Evolutionary conservation across 257 asterid genomes (phyloP), one percentile per base, ranked within the genome.

Genomic region (Przewalskia tangutica): DNA sequence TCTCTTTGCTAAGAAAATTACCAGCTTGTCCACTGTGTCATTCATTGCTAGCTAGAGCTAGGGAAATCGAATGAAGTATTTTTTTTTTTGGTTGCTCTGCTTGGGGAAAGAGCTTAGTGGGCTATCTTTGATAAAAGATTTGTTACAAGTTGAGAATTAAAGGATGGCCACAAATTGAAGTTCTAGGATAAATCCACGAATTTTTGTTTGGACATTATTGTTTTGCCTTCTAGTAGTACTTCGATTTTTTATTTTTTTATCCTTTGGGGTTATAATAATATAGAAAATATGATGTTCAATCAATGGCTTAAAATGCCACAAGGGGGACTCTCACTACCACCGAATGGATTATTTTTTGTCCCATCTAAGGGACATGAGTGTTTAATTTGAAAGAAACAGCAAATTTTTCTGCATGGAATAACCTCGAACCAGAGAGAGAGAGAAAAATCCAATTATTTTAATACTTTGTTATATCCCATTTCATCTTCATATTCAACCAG

Each of bases 21-120:
- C 98, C 1, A 95, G 84, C 78, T 94, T 95, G 89, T 95, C 99
- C 5, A 91, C 95, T 80, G 82, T 86, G 88, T 95, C 98, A 59
- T 88, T 88, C 99, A 93, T 94, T 56, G 73, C 82, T 60, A 55
- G 76, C 40, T 53, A 36, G 62, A 38, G 46, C 6, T 27, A 14
- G 18, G 60, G 2, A 27, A 4, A 73, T 66, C 14, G 14, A 20
- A 13, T 20, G 60, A 73, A 48, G 0, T 27, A 27, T 20, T 20
- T 36, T 66, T 38, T 9, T 38, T 38, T 38, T 71, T 46, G 59
- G 79, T 46, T 71, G 42, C 59, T 46, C 11, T 13, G 80, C 27
- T 50, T 50, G 80, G 58, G 44, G 18, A 46, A 18, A 73, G 59
- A 73, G 23, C 38, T 79, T 18, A 79, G 40, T 59, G 82, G 40